Evolutionary conservation across 345 rosid species (phyloP), one percentile per base, ranked within the genome.

Genomic region (Jatropha curcas): DNA sequence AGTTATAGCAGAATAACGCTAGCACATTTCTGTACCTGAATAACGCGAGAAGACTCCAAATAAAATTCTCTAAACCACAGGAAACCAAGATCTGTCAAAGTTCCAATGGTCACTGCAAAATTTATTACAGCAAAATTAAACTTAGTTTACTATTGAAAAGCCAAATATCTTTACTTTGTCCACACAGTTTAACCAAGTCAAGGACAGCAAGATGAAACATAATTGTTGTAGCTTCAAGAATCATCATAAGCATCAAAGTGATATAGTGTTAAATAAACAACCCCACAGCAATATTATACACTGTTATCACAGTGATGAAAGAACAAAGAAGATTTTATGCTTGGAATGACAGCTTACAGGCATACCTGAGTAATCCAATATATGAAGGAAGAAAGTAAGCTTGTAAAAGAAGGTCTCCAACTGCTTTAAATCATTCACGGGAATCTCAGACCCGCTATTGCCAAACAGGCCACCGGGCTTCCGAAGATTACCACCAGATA

Each of bases 1-100:
- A 46, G 4, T 4, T 50, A 52, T 24, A 31, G 17, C 43, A 41
- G 45, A 0, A 13, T 41, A 13, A 41, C 45, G n/a, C 12, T 37
- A 75, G 39, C 35, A 17, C 46, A 22, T 16, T 79, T 51, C 48
- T 51, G 75, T 83, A 95, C 99, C 97, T 95, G 99, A 80, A 95
- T 95, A 73, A 92, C 99, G 74, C 94, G 99, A 75, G 99, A 95
- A 75, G 99, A 95, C 86, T 95, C 98, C 90, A 95, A 75, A 83
- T 95, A 95, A 84, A 95, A 95, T 82, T 95, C 99, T 85, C 99
- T 86, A 84, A 91, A 95, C 99, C 98, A 95, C 67, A 95, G 81
- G 88, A 95, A 95, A 70, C 99, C 99, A 65, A 92, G 94, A 86
- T 95, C 98, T 43, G 94, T 92, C 82, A 95, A 80, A 72, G 89